Conservation (phyloP, 257 asterid species). For the Scutellaria barbata region DNA sequence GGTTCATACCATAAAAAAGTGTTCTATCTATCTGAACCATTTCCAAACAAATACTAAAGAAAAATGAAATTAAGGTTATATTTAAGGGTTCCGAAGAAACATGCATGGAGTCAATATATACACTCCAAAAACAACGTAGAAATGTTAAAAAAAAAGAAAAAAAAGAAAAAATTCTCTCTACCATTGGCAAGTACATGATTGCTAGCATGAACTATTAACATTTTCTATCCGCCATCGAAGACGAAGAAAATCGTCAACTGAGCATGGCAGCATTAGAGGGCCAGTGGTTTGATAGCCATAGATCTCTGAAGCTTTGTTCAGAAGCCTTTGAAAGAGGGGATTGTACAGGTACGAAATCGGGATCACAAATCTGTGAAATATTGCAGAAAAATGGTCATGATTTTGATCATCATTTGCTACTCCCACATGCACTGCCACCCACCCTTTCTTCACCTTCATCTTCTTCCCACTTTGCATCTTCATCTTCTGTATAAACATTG, state of each 20-base stretch:
- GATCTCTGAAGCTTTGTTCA: conserved; percentile 29
- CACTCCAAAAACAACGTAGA: no score
- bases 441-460: conserved; percentile 43
- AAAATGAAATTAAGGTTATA: no score
- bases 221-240: conserved; percentile 32
- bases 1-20: no score
- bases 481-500: conserved; percentile 7
- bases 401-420: conserved; percentile 35
- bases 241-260: conserved; percentile 35
- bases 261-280: conserved; percentile 34
- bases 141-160: no score
- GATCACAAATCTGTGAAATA: conserved; percentile 26
- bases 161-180: no score
- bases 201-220: neutral
- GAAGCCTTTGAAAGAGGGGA: conserved; percentile 31
- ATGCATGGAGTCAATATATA: no score
- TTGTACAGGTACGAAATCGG: conserved; percentile 35
- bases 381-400: neutral
- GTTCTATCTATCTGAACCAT: no score
- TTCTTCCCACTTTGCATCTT: conserved; percentile 30
- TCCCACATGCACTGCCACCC: conserved; percentile 51
- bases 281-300: conserved; percentile 39
- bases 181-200: no score
- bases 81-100: no score
- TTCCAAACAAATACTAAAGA: no score